phyloP scores from a whole-genome alignment of 192 early-diverging fungal species.

The Phycomyces blakesleeanus region DNA sequence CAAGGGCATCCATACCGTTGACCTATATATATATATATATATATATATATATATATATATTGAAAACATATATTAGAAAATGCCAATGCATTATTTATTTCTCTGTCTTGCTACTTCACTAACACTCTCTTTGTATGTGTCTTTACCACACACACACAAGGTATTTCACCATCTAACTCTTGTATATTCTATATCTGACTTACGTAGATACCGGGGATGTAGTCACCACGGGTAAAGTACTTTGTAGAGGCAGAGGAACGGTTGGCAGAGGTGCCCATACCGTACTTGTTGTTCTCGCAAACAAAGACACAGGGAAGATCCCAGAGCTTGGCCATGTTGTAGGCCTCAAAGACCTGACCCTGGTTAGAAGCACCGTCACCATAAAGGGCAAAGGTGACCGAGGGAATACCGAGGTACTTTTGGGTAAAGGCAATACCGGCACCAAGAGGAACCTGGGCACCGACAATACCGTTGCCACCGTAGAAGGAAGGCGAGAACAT shows the following conservation, averaged over 20 bases:
- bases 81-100: too few species aligned
- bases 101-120: too few species aligned
- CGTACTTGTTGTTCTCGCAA: conserved; percentile 99
- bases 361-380: conserved; percentile 98
- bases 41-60: too few species aligned
- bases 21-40: too few species aligned
- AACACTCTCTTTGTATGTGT: too few species aligned
- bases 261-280: conserved; percentile 91
- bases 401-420: conserved; percentile 76
- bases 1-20: conserved; percentile 93
- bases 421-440: conserved; percentile 88
- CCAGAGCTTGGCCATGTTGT: conserved; percentile 99
- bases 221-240: conserved; percentile 95
- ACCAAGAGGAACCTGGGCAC: conserved; percentile 89
- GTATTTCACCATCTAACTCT: too few species aligned
- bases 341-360: conserved; percentile 98
- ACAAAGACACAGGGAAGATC: conserved; percentile 88
- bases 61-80: too few species aligned
- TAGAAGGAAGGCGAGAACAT: conserved; percentile 95
- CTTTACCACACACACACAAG: too few species aligned
- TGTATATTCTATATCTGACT: too few species aligned
- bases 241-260: conserved; percentile 91
- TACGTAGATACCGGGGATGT: conserved; percentile 90
- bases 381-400: conserved; percentile 89
- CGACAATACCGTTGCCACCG: conserved; percentile 99